Conservation (phyloP, 2,329 filamentous ascomycete species). For the Beauveria asiatica region DNA sequence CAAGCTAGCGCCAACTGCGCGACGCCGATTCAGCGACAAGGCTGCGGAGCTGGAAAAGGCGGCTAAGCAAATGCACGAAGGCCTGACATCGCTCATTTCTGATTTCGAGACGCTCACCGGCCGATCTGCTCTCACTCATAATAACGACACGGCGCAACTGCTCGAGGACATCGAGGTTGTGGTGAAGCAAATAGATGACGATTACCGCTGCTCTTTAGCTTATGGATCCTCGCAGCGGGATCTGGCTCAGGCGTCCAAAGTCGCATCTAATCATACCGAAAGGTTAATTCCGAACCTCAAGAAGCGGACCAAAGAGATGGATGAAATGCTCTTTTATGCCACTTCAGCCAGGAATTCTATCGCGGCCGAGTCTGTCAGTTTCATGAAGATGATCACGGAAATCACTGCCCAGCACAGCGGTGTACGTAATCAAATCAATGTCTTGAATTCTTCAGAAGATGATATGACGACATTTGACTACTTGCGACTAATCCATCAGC, state of each 20-base stretch:
- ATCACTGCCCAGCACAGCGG: constrained; percentile 69
- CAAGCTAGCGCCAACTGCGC: constrained; percentile 49
- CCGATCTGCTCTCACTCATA: constrained; percentile 47
- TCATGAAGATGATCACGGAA: constrained; percentile 75
- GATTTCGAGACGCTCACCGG: constrained; percentile 52
- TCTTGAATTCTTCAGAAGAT: constrained; percentile 64
- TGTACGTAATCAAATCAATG: constrained; percentile 63
- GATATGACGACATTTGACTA: constrained; percentile 74
- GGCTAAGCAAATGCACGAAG: constrained; percentile 50
- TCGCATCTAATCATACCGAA: constrained; percentile 55
- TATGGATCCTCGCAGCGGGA: constrained; percentile 57
- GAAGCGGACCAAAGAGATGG: constrained; percentile 51
- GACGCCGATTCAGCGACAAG: constrained; percentile 51
- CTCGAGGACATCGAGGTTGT: constrained; percentile 80
- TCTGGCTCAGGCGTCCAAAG: constrained; percentile 53
- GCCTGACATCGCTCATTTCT: constrained; percentile 52
- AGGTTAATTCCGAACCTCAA: constrained; percentile 50
- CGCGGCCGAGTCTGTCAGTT: constrained; percentile 55
- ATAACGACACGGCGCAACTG: constrained; percentile 57
- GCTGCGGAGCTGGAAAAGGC: constrained; percentile 53
- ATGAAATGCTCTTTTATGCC: constrained; percentile 48
- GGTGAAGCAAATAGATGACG: constrained; percentile 76
- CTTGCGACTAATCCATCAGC: constrained; percentile 68
- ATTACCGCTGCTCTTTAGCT: constrained; percentile 68
- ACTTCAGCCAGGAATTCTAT: constrained; percentile 60